These are phyloP conservation scores for Wickerhamomyces mucosus DNA, from an alignment of 805 yeast genomes.

Conservation along the genomic window DNA sequence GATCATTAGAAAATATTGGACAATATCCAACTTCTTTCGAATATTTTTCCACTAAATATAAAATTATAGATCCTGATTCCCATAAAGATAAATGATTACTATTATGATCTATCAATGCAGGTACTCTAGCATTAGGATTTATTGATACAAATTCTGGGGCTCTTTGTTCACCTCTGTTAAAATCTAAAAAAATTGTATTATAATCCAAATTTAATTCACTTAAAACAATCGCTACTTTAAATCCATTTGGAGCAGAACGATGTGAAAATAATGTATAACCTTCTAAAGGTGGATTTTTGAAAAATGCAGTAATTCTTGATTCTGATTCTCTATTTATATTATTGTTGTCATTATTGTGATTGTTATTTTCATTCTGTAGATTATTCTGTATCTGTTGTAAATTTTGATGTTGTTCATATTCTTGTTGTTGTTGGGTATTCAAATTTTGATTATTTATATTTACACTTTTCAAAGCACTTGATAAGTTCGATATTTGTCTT, in stretches of 20 bases:
- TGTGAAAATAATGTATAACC: conserved; percentile 78
- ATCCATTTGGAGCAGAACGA: conserved; percentile 93
- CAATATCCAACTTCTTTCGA: conserved; percentile 59
- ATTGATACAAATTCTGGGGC: conserved; percentile 91
- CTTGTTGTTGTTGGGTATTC: conserved; percentile 1
- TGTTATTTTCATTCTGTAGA: conserved; percentile 6
- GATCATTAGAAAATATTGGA: conserved; percentile 70
- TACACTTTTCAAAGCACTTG: conserved; percentile 1
- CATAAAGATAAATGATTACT: conserved; percentile 75
- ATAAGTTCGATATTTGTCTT: conserved; percentile 2
- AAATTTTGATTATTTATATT: neutral
- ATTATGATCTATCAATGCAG: conserved; percentile 85
- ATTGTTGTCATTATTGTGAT: conserved; percentile 22
- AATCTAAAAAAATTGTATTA: conserved; percentile 77
- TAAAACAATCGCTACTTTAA: conserved; percentile 85
- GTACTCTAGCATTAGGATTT: conserved; percentile 93
- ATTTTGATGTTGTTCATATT: conserved; percentile 1
- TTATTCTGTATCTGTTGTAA: conserved; percentile 5
- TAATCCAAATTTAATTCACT: conserved; percentile 75
- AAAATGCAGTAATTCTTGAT: conserved; percentile 60
- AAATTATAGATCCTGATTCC: conserved; percentile 91
- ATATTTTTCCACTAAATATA: conserved; percentile 68
- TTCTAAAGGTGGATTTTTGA: conserved; percentile 64
- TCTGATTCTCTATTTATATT: conserved; percentile 33
- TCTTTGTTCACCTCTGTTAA: conserved; percentile 82